Evolutionary conservation across 768 basidiomycete genomes (phyloP), one percentile per base, ranked within the genome.

Genomic region (Lentinula aciculospora): DNA sequence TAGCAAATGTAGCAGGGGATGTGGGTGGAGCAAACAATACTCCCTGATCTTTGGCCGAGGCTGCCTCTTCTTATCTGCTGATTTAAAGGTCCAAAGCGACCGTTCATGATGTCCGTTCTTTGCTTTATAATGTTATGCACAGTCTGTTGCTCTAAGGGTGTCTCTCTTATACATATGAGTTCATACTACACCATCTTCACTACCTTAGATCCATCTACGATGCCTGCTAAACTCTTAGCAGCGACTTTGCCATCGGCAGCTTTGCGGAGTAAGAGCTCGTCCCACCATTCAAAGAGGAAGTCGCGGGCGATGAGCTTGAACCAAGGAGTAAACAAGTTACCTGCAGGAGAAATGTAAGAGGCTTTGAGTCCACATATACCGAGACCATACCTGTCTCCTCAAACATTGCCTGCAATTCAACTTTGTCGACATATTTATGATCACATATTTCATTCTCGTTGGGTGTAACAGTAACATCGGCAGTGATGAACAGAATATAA

Each of bases 221-320:
- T 63, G 3, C 83, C 88, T 7, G 69, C 77, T 4, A 89, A 75
- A 62, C 77, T 84, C 66, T 84, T 81, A 1, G 88, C 88, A n/a
- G 70, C 67, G 9, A 92, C 76, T 23, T 78, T 75, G 7, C 88
- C 89, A 17, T 83, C 65, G 12, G 59, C 62, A 60, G 76, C 75
- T 67, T 76, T 83, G 36, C 89, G 84, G 55, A 74, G 75, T 61
- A 88, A 66, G 42, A 99, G 83, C 60, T 89, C 87, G 66, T 97
- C 94, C 97, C 97, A 99, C 97, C 97, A 99, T 23, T 91, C 92
- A 68, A 95, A 98, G 42, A 99, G 79, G 72, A 96, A 96, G 69
- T 98, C 94, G 3, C 94, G 84, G 2, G 94, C 94, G 66, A 99
- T 98, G 28, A 98, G 85, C 71, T 94, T 92, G 84, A 99, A 99